Evolutionary conservation across 352 stramenopile genomes (phyloP).

Genomic region (Globisporangium perplexum): DNA sequence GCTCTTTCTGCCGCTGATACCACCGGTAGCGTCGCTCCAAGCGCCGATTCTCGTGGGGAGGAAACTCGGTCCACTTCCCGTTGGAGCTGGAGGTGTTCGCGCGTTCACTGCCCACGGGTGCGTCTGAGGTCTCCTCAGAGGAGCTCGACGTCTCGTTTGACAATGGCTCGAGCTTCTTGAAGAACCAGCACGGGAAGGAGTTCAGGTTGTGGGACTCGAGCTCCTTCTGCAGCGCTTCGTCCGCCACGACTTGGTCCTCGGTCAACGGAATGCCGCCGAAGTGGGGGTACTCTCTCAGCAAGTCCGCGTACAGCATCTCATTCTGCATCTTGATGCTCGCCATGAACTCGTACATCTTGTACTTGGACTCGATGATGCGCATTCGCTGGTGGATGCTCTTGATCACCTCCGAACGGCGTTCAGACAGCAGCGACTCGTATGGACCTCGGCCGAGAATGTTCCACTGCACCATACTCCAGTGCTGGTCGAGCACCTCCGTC

Average conservation of each 20-base stretch:
- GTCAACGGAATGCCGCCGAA: slow-evolving; percentile 44
- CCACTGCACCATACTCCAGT: slow-evolving; percentile 85
- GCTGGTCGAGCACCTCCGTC: slow-evolving; percentile 76
- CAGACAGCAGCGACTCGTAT: slow-evolving; percentile 66
- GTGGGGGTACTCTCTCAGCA: slow-evolving; percentile 48
- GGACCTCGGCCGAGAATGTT: slow-evolving; percentile 75
- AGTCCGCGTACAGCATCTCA: slow-evolving; percentile 72
- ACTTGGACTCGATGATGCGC: slow-evolving; percentile 62
- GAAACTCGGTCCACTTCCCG: slow-evolving; percentile 75
- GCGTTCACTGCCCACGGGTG: not conserved
- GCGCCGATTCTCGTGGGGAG: slow-evolving; percentile 59
- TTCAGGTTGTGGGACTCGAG: slow-evolving; percentile 47
- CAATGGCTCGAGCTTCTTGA: slow-evolving; percentile 44
- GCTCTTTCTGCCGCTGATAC: slow-evolving; percentile 50
- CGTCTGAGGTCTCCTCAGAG: not conserved
- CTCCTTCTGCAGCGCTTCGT: slow-evolving; percentile 32
- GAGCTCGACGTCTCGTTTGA: not conserved
- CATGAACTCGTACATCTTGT: slow-evolving; percentile 83
- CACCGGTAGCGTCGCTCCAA: slow-evolving; percentile 63
- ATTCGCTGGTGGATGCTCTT: slow-evolving; percentile 67
- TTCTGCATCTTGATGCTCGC: slow-evolving; percentile 81
- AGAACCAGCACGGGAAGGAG: slow-evolving; percentile 81
- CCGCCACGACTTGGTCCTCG: slow-evolving; percentile 27
- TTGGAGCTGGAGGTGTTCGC: slow-evolving; percentile 11
- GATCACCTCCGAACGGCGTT: slow-evolving; percentile 59